These are phyloP conservation scores for Phaeotremella skinneri DNA, from an alignment of 768 basidiomycete genomes.

Conservation along the genomic window DNA sequence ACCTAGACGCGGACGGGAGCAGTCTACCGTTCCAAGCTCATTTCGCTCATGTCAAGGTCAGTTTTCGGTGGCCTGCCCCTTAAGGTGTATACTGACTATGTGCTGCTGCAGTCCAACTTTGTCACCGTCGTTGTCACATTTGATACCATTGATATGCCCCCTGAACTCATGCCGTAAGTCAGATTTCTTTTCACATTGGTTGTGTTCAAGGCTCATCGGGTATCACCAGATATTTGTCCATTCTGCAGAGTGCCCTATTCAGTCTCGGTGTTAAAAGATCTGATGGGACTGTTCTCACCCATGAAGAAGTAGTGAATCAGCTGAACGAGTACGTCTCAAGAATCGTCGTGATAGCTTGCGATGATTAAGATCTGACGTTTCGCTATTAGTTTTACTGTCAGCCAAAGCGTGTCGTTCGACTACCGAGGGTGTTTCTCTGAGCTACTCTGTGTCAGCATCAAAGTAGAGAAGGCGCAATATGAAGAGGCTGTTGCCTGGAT, in stretches of 20 bases:
- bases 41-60: slow-evolving; percentile 86
- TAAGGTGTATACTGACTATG: too few relatives aligned
- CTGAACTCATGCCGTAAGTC: slow-evolving; percentile 72
- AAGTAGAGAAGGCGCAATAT: slow-evolving; percentile 78
- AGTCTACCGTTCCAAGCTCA: slow-evolving; percentile 82
- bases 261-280: slow-evolving; percentile 73
- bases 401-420: slow-evolving; percentile 72
- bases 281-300: slow-evolving; percentile 66
- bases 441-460: slow-evolving; percentile 69
- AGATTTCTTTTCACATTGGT: not conserved
- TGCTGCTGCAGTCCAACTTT: slow-evolving; percentile 73
- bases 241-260: slow-evolving; percentile 82
- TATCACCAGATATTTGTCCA: slow-evolving; percentile 68
- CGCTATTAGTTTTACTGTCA: slow-evolving; percentile 61
- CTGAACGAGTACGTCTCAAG: slow-evolving; percentile 67
- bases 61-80: slow-evolving; percentile 21
- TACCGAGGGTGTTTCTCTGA: slow-evolving; percentile 66
- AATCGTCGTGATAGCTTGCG: not conserved
- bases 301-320: slow-evolving; percentile 86
- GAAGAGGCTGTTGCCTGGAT: slow-evolving; percentile 77
- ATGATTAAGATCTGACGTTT: not conserved
- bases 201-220: not conserved
- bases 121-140: slow-evolving; percentile 75
- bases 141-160: slow-evolving; percentile 69
- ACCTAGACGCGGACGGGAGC: slow-evolving; percentile 67